These are phyloP conservation scores for Sporisorium exsertum DNA, from an alignment of 1,284 basidiomycete genomes.

Conservation along the genomic window DNA sequence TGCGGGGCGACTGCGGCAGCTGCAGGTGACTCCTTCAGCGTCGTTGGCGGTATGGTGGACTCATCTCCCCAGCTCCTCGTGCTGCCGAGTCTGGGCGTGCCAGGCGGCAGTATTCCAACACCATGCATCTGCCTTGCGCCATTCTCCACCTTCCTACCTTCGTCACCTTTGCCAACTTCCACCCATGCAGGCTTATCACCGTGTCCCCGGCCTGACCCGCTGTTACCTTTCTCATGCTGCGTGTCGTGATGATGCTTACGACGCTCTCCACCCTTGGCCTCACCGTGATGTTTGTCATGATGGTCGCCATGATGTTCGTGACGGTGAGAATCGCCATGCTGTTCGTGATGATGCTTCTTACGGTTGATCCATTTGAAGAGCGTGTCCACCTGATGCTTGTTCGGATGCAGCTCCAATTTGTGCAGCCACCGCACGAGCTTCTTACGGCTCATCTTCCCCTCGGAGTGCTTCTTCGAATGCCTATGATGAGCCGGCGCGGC, in stretches of 20 bases:
- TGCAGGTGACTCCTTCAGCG: slow-evolving; percentile 1
- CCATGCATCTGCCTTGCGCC: not conserved
- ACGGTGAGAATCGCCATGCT: not conserved
- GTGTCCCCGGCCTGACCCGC: not conserved
- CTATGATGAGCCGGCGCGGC: not conserved
- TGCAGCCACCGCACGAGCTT: slow-evolving; percentile 22
- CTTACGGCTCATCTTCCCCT: not conserved
- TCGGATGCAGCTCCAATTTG: slow-evolving; percentile 12
- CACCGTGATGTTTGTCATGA: not conserved
- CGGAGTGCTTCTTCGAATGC: not conserved
- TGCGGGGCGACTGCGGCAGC: slow-evolving; percentile 17
- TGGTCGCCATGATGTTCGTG: not conserved
- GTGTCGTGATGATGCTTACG: too few species aligned
- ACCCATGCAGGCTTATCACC: slow-evolving; percentile 6
- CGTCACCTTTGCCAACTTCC: not conserved
- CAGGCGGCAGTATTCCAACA: slow-evolving; percentile 16
- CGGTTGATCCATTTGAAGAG: slow-evolving; percentile 3
- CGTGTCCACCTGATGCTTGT: slow-evolving; percentile 1
- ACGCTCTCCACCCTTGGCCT: not conserved
- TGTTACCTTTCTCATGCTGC: not conserved
- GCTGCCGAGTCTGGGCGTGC: not conserved
- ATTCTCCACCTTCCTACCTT: not conserved
- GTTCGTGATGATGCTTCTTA: not conserved
- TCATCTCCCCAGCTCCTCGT: slow-evolving; percentile 8
- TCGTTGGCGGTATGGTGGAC: not conserved